Evolutionary conservation across 441 rosid species (phyloP).

Genomic region (Pelargonium australe): DNA sequence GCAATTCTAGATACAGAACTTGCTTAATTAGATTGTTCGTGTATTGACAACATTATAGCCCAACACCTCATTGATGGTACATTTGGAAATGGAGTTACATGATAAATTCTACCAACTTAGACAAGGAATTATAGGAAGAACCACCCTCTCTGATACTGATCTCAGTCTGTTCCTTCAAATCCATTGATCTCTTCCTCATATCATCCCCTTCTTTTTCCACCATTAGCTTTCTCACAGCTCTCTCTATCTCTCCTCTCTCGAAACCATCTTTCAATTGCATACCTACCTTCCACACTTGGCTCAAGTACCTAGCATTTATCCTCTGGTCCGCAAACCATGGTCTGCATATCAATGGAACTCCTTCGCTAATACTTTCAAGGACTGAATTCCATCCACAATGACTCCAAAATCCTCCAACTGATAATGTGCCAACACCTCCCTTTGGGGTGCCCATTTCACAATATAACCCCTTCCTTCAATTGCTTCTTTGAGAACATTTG

Average conservation of each 20-base stretch:
- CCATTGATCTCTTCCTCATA: constrained; percentile 28
- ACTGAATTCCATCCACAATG: constrained; percentile 39
- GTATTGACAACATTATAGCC: too few relatives aligned
- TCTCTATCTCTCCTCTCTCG: constrained; percentile 34
- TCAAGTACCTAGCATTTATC: constrained; percentile 28
- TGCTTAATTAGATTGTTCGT: too few relatives aligned
- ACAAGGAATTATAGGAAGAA: constrained; percentile 28
- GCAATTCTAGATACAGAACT: too few relatives aligned
- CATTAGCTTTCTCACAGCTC: constrained; percentile 24
- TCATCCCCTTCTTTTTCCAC: constrained; percentile 26
- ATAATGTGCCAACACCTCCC: too few relatives aligned
- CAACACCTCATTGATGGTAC: too few relatives aligned
- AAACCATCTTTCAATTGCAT: constrained; percentile 24
- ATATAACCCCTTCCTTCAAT: too few relatives aligned
- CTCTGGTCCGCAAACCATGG: constrained; percentile 41
- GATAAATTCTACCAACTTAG: background rate
- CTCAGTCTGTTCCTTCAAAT: constrained; percentile 27
- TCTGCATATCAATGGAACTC: constrained; percentile 44
- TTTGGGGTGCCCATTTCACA: too few relatives aligned
- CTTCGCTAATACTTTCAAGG: constrained; percentile 40
- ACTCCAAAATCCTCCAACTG: too few relatives aligned
- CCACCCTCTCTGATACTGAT: constrained; percentile 29
- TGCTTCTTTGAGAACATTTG: background rate
- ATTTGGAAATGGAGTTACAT: background rate
- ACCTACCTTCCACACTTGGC: constrained; percentile 39